Base-by-base conservation (phyloP, 2,329 filamentous ascomycete species). In the Pezicula radicicola region DNA sequence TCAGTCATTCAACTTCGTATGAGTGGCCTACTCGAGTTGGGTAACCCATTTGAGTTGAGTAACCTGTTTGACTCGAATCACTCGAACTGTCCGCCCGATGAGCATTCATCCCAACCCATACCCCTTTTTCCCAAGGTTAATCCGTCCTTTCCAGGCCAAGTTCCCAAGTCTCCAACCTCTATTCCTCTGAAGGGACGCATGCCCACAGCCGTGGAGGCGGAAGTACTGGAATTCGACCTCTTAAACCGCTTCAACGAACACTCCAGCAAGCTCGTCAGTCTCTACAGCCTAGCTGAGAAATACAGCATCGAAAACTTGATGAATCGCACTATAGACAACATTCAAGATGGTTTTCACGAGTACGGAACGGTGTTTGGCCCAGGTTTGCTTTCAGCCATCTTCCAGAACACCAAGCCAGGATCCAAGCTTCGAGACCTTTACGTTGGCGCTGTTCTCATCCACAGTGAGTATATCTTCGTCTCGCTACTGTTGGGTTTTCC, bases 341-440 rank as follows among this genome's bases (percentile, higher is more conserved):
- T 61, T 43, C 55, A 60, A 47, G 55, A 61, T 48, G 54, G 52
- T 2, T 59, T 52, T 36, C 50, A 42, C 16, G 48, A 56, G 15
- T 55, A 52, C 19, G 53, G 55, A 10, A 55, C 49, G 8, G 51
- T 56, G 30, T 55, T 56, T 16, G 52, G 56, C 8, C 50, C 52
- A 4, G 53, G 50, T 10, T 40, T 54, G 12, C 12, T 52, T 16
- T 15, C 37, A 3, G 8, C 30, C 33, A 49, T 60, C 21, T 54
- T 54, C 30, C 25, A 49, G 8, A 39, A 42, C 10, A 59, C 50
- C 8, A 57, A 58, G 41, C 19, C 21, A 10, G 51, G 41, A 19
- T 57, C 54, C 6, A 54, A 48, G 30, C 52, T 61, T 35, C 55
- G 57, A 3, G 52, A 61, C 13, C 50, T 59, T 12, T 53, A 50